Evolutionary conservation across 2,329 filamentous ascomycete species (phyloP), one percentile per base, ranked within the genome.

Genomic region (Xylariales sp.): DNA sequence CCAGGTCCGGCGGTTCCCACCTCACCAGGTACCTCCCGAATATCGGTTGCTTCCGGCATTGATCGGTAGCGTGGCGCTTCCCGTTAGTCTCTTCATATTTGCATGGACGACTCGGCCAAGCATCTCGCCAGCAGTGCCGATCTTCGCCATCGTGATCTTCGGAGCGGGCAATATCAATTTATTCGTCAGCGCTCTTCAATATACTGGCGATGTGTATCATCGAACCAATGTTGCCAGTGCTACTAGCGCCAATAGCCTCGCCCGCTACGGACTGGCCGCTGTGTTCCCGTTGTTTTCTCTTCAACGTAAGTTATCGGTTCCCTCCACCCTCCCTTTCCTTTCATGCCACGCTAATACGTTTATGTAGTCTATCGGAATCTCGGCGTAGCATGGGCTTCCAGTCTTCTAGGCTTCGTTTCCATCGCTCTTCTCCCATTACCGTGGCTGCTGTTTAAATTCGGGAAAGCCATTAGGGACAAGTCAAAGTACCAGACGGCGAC

Each of bases 211-310:
- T 72, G 83, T 84, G 0, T 90, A 89, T 71, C 82, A 85, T 3
- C 82, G 85, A 0, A 79, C 81, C 14, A 84, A 85, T 9, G 84
- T 88, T 0, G 88, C 89, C 0, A 89, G 85, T 65, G 87, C 87
- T 0, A 79, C 86, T 56, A 87, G 85, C 6, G 89, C 89, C 1
- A 90, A 90, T 68, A 84, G 85, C 1, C 78, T 91, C 10, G 79
- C 85, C 1, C 78, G 89, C 30, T 91, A 90, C 69, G 76, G 77
- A 0, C 80, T 90, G 7, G 86, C 85, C 0, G 85, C 83, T 0
- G 84, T 81, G 0, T 90, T 91, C 62, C 89, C 89, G 0, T 75
- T 91, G 0, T 91, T 90, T 70, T 85, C 87, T 0, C 78, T 90
- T 0, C 86, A 88, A 67, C 86, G 83, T 85, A 72, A 75, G 83